A percentile compares a stretch with the other conserved stretches of the same genome.
These are phyloP conservation scores for Penicilliopsis zonata DNA, from an alignment of 495 filamentous ascomycete species.

Conservation along the genomic window DNA sequence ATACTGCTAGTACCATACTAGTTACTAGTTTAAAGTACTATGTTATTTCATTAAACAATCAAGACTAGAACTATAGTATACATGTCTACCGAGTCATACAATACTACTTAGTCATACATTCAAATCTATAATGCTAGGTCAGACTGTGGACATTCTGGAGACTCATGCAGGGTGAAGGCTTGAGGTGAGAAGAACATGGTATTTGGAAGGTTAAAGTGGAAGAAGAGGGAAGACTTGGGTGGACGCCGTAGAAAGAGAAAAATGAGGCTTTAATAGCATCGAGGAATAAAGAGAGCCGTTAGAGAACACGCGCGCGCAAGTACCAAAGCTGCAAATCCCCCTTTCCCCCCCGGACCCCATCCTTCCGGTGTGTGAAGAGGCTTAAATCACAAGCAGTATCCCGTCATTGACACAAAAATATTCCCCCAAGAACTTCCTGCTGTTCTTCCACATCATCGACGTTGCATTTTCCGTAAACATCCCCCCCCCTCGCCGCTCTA, in stretches of 20 bases:
- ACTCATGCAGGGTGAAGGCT: too few relatives aligned
- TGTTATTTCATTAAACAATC: too few relatives aligned
- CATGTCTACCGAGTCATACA: too few relatives aligned
- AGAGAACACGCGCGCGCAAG: slow-evolving; percentile 29
- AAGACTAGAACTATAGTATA: too few relatives aligned
- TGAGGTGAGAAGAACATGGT: too few relatives aligned
- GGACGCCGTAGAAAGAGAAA: slow-evolving; percentile 29
- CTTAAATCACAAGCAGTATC: neutral
- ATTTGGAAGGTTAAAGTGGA: slow-evolving; percentile 1
- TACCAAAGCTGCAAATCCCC: slow-evolving; percentile 22
- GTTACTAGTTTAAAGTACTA: too few relatives aligned
- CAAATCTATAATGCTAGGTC: too few relatives aligned
- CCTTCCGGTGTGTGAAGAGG: neutral
- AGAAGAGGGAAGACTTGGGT: slow-evolving; percentile 8
- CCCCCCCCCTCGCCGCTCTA: slow-evolving; percentile 50
- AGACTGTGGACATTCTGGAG: too few relatives aligned
- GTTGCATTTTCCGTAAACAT: slow-evolving; percentile 17
- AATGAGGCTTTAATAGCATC: slow-evolving; percentile 36
- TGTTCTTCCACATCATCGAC: slow-evolving; percentile 29
- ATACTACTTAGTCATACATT: too few relatives aligned
- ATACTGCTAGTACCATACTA: too few relatives aligned
- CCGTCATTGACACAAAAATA: slow-evolving; percentile 31
- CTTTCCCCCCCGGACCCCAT: slow-evolving; percentile 24
- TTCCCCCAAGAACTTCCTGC: slow-evolving; percentile 25
- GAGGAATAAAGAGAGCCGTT: slow-evolving; percentile 29